These are phyloP conservation scores for Hirschfeldia incana DNA, from an alignment of 345 rosid species.

Conservation along the genomic window DNA sequence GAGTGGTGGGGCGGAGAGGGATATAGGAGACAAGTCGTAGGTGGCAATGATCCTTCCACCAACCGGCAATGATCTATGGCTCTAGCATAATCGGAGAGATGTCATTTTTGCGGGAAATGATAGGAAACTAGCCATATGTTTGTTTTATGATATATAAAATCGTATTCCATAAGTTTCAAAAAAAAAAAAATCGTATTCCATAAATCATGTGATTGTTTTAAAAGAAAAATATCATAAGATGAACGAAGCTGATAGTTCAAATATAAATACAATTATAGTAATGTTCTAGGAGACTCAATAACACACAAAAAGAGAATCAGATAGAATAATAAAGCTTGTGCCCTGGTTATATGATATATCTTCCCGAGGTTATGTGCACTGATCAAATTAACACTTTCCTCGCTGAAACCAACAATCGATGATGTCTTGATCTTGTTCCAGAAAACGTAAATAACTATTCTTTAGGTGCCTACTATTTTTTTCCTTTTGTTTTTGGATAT, in stretches of 20 bases:
- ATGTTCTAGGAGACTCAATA: background rate
- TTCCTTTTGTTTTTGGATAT: background rate
- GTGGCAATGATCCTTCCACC: slow-evolving; percentile 41
- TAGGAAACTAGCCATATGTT: background rate
- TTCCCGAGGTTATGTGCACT: background rate
- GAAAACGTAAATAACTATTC: too few relatives aligned
- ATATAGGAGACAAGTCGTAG: slow-evolving; percentile 38
- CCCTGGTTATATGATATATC: background rate
- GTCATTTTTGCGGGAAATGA: slow-evolving; percentile 9
- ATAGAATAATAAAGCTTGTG: background rate
- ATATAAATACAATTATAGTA: background rate
- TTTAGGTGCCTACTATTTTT: background rate
- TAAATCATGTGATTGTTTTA: background rate
- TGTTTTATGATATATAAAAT: background rate
- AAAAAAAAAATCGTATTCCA: background rate
- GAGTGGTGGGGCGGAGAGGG: slow-evolving; percentile 32
- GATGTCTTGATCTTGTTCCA: too few relatives aligned
- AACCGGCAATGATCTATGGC: slow-evolving; percentile 43
- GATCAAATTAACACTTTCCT: background rate
- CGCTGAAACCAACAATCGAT: too few relatives aligned
- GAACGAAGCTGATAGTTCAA: background rate
- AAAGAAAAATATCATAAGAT: background rate
- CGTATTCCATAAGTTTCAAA: background rate
- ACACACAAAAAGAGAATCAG: background rate
- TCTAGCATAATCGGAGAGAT: slow-evolving; percentile 23